Percentiles rank a stretch among this genome's conserved stretches.
Evolutionary conservation across 106 monocot genomes (phyloP).

Genomic region (Allium sativum): DNA sequence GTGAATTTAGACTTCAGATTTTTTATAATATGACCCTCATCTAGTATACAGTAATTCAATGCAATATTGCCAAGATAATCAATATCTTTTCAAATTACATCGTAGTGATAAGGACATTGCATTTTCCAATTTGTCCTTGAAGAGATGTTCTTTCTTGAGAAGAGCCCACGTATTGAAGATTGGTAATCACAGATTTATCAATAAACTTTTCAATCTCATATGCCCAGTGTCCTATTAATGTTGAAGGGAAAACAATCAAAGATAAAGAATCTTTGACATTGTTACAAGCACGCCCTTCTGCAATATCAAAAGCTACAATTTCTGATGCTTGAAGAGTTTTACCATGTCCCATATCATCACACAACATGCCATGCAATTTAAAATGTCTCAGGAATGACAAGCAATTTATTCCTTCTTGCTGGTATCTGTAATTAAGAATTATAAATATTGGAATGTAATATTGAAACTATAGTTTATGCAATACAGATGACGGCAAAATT

Average conservation of each 20-base stretch:
- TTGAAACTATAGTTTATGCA: no score
- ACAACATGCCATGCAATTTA: constrained; percentile 96
- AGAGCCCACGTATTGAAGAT: constrained; percentile 83
- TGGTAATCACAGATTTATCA: constrained; percentile 55
- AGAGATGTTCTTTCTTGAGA: constrained; percentile 56
- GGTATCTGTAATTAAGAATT: constrained; percentile 49
- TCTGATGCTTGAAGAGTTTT: constrained; percentile 99
- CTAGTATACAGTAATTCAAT: constrained; percentile 96
- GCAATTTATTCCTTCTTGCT: constrained; percentile 99
- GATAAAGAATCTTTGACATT: constrained; percentile 35
- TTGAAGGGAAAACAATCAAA: constrained; percentile 87
- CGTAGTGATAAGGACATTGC: constrained; percentile 91
- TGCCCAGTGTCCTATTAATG: constrained; percentile 94
- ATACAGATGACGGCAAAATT: no score
- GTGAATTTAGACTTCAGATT: constrained; percentile 93
- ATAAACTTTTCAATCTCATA: constrained; percentile 97
- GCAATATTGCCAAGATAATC: constrained; percentile 60
- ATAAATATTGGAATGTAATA: neutral
- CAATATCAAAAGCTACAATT: constrained; percentile 85
- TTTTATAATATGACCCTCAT: constrained; percentile 98
- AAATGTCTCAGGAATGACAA: constrained; percentile 88
- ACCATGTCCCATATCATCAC: constrained; percentile 99
- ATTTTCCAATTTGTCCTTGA: constrained; percentile 47
- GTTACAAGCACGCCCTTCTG: constrained; percentile 30
- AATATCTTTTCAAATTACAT: constrained; percentile 92